Conservation (phyloP, 768 basidiomycete species). For the Melanogaster broomeanus region DNA sequence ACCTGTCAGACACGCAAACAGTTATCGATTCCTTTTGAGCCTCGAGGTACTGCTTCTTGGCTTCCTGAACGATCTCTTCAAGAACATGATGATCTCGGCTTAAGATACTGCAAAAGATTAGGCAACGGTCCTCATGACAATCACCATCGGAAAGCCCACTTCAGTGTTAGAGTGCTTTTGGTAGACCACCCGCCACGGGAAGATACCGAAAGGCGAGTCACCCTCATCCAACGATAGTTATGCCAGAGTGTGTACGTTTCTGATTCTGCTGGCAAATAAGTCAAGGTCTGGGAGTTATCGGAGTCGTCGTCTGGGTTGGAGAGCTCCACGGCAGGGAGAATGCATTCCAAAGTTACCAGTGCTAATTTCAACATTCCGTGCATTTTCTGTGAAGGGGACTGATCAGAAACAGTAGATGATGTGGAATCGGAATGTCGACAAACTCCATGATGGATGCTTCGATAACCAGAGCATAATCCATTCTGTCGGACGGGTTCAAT, state of each 20-base stretch:
- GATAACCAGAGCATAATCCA: slow-evolving; percentile 78
- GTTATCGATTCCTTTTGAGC: slow-evolving; percentile 52
- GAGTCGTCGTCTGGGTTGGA: slow-evolving; percentile 27
- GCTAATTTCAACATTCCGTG: slow-evolving; percentile 54
- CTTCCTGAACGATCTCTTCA: slow-evolving; percentile 55
- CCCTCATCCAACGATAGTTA: slow-evolving; percentile 32
- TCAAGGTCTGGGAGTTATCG: slow-evolving; percentile 28
- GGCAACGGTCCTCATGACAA: neutral
- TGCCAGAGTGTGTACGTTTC: slow-evolving; percentile 37
- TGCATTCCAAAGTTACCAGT: slow-evolving; percentile 43
- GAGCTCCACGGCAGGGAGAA: slow-evolving; percentile 25
- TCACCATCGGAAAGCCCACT: slow-evolving; percentile 5
- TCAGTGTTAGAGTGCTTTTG: slow-evolving; percentile 25
- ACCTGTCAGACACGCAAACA: slow-evolving; percentile 53
- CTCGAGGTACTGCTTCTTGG: slow-evolving; percentile 51
- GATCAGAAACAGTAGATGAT: neutral
- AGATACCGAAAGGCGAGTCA: slow-evolving; percentile 23
- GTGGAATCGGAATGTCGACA: slow-evolving; percentile 20
- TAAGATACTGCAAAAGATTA: slow-evolving; percentile 44
- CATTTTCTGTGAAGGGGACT: slow-evolving; percentile 24
- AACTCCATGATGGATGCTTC: slow-evolving; percentile 59
- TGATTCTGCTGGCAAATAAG: slow-evolving; percentile 36
- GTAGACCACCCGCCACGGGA: slow-evolving; percentile 16
- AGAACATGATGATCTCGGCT: slow-evolving; percentile 47
- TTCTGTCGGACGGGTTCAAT: slow-evolving; percentile 36